A percentile compares a stretch with the other conserved stretches of the same genome.
phyloP scores from a whole-genome alignment of 805 yeast species.

The Yamadazyma kitorensis region DNA sequence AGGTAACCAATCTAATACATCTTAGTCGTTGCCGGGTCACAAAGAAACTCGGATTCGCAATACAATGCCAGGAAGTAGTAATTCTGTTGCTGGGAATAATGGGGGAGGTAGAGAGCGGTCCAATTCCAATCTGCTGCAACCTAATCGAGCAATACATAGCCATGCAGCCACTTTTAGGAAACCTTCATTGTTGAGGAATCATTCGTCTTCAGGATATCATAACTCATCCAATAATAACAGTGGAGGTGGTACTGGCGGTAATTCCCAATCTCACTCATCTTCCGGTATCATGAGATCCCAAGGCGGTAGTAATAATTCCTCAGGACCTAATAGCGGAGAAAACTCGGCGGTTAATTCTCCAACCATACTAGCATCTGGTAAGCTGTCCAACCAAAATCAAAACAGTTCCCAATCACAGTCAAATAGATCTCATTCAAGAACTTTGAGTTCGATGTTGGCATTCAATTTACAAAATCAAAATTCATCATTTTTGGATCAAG shows the following conservation, averaged over 20 bases:
- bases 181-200: constrained; percentile 15
- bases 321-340: constrained; percentile 10
- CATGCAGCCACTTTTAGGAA: constrained; percentile 12
- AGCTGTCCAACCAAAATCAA: background rate
- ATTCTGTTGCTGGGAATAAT: background rate
- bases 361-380: constrained; percentile 2
- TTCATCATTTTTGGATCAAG: constrained; percentile 52
- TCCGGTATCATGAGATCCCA: constrained; percentile 3
- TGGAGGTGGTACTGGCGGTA: background rate
- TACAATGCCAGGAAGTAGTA: background rate
- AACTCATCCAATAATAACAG: background rate
- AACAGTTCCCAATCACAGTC: background rate
- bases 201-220: constrained; percentile 11
- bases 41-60: no score
- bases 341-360: constrained; percentile 10
- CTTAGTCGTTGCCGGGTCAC: no score
- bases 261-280: background rate
- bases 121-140: background rate
- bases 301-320: constrained; percentile 5
- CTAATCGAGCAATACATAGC: constrained; percentile 6
- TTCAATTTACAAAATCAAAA: constrained; percentile 16
- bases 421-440: constrained; percentile 9
- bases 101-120: no score
- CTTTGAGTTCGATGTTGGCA: constrained; percentile 14
- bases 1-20: no score